Conservation (phyloP, 2,329 filamentous ascomycete genomes). For the Botrytis fabae region DNA sequence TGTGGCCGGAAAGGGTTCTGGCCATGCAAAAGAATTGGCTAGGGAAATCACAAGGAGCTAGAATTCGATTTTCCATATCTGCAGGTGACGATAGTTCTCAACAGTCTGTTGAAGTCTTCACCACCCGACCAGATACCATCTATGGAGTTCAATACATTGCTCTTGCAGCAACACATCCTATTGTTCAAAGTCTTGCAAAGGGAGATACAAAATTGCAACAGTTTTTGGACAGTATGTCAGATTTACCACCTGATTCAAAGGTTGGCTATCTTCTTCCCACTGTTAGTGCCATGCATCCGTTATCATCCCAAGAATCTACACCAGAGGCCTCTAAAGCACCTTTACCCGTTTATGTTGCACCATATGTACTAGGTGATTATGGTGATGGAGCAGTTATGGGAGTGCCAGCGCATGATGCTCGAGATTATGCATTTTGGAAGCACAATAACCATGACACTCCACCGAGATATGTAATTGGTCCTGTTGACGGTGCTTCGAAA, state of each 20-base stretch:
- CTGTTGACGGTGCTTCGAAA: slow-evolving; percentile 49
- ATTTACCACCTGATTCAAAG: slow-evolving; percentile 56
- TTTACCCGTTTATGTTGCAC: slow-evolving; percentile 76
- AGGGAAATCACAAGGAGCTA: slow-evolving; percentile 72
- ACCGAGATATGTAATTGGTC: slow-evolving; percentile 61
- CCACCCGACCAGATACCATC: slow-evolving; percentile 83
- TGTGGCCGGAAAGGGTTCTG: slow-evolving; percentile 81
- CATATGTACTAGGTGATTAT: slow-evolving; percentile 83
- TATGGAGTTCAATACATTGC: slow-evolving; percentile 85
- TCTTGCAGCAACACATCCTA: slow-evolving; percentile 69
- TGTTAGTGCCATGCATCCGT: slow-evolving; percentile 64
- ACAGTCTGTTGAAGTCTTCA: slow-evolving; percentile 67
- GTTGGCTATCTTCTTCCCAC: slow-evolving; percentile 67
- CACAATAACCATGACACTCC: slow-evolving; percentile 62
- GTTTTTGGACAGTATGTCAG: slow-evolving; percentile 66
- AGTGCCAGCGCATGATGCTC: slow-evolving; percentile 78
- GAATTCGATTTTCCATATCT: slow-evolving; percentile 67
- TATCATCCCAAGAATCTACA: slow-evolving; percentile 55
- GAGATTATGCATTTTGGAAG: slow-evolving; percentile 80
- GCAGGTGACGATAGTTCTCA: slow-evolving; percentile 30
- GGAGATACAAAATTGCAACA: slow-evolving; percentile 61
- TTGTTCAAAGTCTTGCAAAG: slow-evolving; percentile 62
- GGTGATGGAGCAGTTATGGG: slow-evolving; percentile 91
- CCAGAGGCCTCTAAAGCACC: slow-evolving; percentile 54
- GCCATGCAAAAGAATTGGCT: slow-evolving; percentile 88